Evolutionary conservation across 1,139 yeast species (phyloP).

Genomic region (Lodderomyces metapsilosis): DNA sequence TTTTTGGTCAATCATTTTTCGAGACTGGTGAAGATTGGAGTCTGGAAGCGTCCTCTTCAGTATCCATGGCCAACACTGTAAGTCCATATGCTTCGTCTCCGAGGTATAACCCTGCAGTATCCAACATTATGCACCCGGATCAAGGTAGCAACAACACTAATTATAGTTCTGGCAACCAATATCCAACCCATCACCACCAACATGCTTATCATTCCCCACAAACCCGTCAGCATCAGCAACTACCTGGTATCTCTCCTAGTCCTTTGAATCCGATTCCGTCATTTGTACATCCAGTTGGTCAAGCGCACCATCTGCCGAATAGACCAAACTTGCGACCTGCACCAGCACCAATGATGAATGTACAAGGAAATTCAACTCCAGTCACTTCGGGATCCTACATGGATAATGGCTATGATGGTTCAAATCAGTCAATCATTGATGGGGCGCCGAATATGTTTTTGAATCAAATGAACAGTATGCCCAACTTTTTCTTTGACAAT

Average conservation of each 20-base stretch:
- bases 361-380: background rate
- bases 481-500: conserved; percentile 42
- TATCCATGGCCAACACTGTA: background rate
- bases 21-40: conserved; percentile 2
- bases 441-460: conserved; percentile 18
- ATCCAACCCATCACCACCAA: background rate
- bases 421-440: conserved; percentile 17
- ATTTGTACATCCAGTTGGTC: conserved; percentile 2
- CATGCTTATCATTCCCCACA: conserved; percentile 1
- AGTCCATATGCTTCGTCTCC: conserved; percentile 17
- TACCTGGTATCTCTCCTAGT: background rate
- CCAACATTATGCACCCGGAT: conserved; percentile 23
- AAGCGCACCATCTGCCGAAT: background rate
- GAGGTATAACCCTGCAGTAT: conserved; percentile 24
- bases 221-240: conserved; percentile 4
- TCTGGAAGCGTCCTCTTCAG: background rate
- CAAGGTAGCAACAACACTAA: conserved; percentile 3
- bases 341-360: background rate
- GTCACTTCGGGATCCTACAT: background rate
- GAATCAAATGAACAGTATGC: conserved; percentile 24
- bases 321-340: background rate
- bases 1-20: conserved; percentile 18
- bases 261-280: background rate
- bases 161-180: background rate
- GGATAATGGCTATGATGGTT: conserved; percentile 12